phyloP scores from a whole-genome alignment of 106 monocot species.

The Apostasia ramifera region DNA sequence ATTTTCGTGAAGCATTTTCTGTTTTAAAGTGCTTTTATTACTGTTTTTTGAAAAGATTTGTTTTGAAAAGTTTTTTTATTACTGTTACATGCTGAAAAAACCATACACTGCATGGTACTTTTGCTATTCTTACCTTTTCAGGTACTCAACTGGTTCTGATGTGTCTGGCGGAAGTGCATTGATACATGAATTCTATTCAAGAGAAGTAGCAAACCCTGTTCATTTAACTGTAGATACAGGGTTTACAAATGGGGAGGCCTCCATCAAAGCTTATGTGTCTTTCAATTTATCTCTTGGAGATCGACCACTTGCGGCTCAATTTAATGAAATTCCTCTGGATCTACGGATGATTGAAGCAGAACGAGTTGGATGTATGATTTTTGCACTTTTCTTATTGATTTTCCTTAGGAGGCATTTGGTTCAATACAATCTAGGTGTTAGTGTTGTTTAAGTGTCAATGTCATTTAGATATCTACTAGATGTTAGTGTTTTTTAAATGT shows the following conservation, averaged over 20 bases:
- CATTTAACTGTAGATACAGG: constrained; percentile 93
- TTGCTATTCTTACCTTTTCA: constrained; percentile 20
- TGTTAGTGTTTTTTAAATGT: too few relatives aligned
- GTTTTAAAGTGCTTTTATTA: too few relatives aligned
- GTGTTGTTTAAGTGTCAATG: too few relatives aligned
- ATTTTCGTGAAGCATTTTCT: too few relatives aligned
- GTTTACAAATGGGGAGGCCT: constrained; percentile 77
- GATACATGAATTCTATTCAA: constrained; percentile 91
- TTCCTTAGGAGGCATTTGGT: too few relatives aligned
- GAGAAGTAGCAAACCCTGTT: constrained; percentile 72
- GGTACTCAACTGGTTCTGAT: constrained; percentile 94
- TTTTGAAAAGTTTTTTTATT: too few relatives aligned
- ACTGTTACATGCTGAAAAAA: too few relatives aligned
- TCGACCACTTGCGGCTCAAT: constrained; percentile 78
- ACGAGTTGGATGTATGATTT: constrained; percentile 72
- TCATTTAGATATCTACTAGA: too few relatives aligned
- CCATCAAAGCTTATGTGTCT: constrained; percentile 85
- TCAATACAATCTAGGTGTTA: too few relatives aligned
- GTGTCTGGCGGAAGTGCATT: constrained; percentile 81
- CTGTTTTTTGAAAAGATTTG: too few relatives aligned
- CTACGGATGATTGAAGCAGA: constrained; percentile 81
- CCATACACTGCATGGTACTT: neutral
- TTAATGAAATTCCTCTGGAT: constrained; percentile 92
- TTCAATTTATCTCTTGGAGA: constrained; percentile 73
- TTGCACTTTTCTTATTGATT: neutral